Conservation (phyloP, 495 filamentous ascomycete species). For the Annulohypoxylon moriforme region DNA sequence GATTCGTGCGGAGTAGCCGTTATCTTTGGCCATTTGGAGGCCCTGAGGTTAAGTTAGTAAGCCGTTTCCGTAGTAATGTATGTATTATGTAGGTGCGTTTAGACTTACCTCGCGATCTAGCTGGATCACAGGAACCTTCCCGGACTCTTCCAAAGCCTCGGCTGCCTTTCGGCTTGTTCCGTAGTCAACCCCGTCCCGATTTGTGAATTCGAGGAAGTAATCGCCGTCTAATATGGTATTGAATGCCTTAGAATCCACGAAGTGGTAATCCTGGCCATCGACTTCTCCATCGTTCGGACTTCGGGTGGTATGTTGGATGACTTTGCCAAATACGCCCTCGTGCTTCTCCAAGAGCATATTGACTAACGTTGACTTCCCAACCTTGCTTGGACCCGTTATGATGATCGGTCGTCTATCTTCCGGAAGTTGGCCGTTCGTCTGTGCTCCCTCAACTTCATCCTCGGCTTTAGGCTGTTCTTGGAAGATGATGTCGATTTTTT, state of each 20-base stretch:
- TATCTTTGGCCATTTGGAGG: conserved; percentile 78
- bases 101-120: conserved; percentile 65
- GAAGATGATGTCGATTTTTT: conserved; percentile 69
- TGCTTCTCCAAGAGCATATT: conserved; percentile 57
- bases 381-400: conserved; percentile 56
- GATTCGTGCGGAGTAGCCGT: conserved; percentile 74
- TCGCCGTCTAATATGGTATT: conserved; percentile 64
- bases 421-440: conserved; percentile 47
- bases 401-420: conserved; percentile 59
- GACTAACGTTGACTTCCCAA: conserved; percentile 53
- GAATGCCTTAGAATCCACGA: conserved; percentile 60
- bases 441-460: conserved; percentile 36
- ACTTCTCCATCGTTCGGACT: conserved; percentile 58
- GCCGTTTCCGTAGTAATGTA: background rate
- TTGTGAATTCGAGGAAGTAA: conserved; percentile 61
- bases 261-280: conserved; percentile 57
- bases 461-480: conserved; percentile 51
- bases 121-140: conserved; percentile 64
- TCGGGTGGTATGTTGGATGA: conserved; percentile 58
- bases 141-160: conserved; percentile 57
- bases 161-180: conserved; percentile 61
- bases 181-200: conserved; percentile 54
- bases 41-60: conserved; percentile 58
- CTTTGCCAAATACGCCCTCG: conserved; percentile 54
- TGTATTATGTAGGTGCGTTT: background rate